Conservation (phyloP, 495 filamentous ascomycete genomes). For the Tirmania nivea region DNA sequence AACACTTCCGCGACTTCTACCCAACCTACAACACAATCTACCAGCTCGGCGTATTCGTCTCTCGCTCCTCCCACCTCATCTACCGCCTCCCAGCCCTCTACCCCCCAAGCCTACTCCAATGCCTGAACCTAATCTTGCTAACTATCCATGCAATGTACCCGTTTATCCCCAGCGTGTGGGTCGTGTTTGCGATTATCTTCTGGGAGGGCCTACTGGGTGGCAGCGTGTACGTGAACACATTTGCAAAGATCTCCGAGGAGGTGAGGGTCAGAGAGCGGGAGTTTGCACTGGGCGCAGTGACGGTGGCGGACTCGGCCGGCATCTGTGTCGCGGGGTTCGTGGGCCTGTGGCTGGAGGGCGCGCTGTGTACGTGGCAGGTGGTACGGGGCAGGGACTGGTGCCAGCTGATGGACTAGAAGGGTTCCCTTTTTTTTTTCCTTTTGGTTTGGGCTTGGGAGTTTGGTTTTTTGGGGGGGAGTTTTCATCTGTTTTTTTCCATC, state of each 20-base stretch:
- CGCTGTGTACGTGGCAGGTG: constrained; percentile 66
- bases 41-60: constrained; percentile 83
- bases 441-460: no score
- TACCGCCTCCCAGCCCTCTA: constrained; percentile 63
- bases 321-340: constrained; percentile 79
- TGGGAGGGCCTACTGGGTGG: constrained; percentile 91
- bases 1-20: constrained; percentile 67
- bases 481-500: no score
- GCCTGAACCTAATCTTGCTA: constrained; percentile 52
- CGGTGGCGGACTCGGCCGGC: constrained; percentile 76
- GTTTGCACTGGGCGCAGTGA: constrained; percentile 73
- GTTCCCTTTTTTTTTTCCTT: no score
- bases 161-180: constrained; percentile 63
- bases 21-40: constrained; percentile 80
- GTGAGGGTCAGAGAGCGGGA: constrained; percentile 59
- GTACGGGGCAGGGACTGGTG: constrained; percentile 59
- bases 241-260: constrained; percentile 71
- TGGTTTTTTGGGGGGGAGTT: no score
- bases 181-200: constrained; percentile 68
- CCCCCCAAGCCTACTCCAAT: constrained; percentile 61
- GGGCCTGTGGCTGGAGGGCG: constrained; percentile 63
- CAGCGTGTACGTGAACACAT: constrained; percentile 83
- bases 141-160: constrained; percentile 51
- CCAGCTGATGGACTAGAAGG: constrained; percentile 9
- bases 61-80: constrained; percentile 73